phyloP scores from a whole-genome alignment of 2,329 filamentous ascomycete genomes.

The Pseudohalonectria lignicola region DNA sequence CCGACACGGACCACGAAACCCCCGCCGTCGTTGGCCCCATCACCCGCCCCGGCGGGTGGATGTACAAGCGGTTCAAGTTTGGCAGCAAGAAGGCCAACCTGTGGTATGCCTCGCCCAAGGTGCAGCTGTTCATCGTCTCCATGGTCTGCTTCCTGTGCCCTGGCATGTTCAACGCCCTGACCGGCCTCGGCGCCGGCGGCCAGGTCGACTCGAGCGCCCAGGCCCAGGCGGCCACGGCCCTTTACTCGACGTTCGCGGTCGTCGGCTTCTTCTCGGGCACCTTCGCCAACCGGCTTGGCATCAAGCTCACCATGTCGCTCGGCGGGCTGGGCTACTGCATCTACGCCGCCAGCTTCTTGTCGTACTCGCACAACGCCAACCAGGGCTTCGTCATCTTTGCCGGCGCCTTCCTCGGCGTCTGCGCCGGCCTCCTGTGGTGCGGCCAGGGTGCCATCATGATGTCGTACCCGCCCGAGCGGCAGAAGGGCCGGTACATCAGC shows the following conservation, averaged over 20 bases:
- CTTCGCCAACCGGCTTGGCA: conserved; percentile 65
- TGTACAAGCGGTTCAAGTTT: conserved; percentile 52
- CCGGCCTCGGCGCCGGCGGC: conserved; percentile 14
- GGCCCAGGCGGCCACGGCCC: conserved; percentile 26
- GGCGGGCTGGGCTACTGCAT: conserved; percentile 69
- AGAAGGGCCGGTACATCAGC: conserved; percentile 82
- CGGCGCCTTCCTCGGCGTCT: conserved; percentile 65
- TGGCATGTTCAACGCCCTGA: conserved; percentile 17
- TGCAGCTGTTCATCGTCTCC: conserved; percentile 61
- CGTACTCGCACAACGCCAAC: conserved; percentile 57
- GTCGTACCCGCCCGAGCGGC: conserved; percentile 70
- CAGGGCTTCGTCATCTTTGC: conserved; percentile 66
- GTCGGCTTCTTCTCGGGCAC: conserved; percentile 65
- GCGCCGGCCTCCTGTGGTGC: conserved; percentile 71
- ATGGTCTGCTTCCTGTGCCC: conserved; percentile 44
- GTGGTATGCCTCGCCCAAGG: conserved; percentile 64
- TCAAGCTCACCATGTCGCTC: conserved; percentile 55
- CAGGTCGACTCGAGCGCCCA: conserved; percentile 11
- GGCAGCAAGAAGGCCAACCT: conserved; percentile 32
- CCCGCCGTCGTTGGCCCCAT: conserved; percentile 1
- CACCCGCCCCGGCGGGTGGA: conserved; percentile 45
- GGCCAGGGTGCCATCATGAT: conserved; percentile 84
- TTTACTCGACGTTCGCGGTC: conserved; percentile 41
- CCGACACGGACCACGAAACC: neutral
- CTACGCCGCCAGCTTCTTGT: conserved; percentile 61